Evolutionary conservation across 805 yeast genomes (phyloP).

Genomic region (Zygosaccharomyces bisporus): DNA sequence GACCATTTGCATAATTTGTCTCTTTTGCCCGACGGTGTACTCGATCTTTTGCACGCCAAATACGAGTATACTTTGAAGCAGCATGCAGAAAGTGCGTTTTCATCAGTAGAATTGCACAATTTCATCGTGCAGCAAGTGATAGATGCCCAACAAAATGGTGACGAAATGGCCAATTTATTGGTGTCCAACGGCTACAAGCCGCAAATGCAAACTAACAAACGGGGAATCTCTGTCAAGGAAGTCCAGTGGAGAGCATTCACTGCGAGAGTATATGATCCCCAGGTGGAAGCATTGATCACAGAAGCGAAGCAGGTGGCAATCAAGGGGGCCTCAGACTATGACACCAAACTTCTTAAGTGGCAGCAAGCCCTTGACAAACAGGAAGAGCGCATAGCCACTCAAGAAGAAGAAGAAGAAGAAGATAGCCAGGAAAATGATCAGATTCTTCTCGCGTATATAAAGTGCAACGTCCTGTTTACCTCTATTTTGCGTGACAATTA

Average conservation of each 20-base stretch:
- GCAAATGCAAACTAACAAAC: constrained; percentile 30
- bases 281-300: constrained; percentile 59
- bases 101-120: constrained; percentile 25
- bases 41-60: constrained; percentile 25
- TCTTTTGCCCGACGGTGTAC: constrained; percentile 17
- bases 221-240: constrained; percentile 38
- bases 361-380: constrained; percentile 64
- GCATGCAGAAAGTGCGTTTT: constrained; percentile 24
- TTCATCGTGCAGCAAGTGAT: constrained; percentile 20
- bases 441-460: constrained; percentile 69
- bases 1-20: constrained; percentile 18
- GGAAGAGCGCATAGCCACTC: constrained; percentile 44
- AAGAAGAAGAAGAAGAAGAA: constrained; percentile 44
- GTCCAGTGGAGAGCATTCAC: constrained; percentile 57
- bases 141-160: constrained; percentile 18
- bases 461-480: constrained; percentile 60
- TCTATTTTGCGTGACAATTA: constrained; percentile 69
- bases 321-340: constrained; percentile 48
- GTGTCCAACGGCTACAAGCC: constrained; percentile 27
- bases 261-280: constrained; percentile 66
- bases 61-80: constrained; percentile 32
- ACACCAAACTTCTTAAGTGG: constrained; percentile 59
- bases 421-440: constrained; percentile 58
- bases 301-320: constrained; percentile 37
- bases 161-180: constrained; percentile 42